Evolutionary conservation across 768 basidiomycete species (phyloP).

Genomic region (Hericium erinaceus): DNA sequence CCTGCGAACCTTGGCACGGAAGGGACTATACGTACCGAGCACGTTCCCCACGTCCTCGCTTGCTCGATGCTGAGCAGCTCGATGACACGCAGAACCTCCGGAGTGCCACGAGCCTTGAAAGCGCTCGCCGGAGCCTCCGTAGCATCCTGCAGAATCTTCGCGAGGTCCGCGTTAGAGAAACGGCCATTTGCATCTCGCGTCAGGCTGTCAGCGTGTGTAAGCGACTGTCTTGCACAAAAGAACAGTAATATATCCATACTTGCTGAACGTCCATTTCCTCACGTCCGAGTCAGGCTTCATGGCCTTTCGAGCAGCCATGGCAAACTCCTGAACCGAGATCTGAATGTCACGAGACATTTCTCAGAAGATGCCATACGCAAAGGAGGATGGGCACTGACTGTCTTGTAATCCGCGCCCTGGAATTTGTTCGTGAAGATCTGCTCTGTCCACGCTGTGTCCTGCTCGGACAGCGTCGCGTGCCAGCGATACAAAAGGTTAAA

Average conservation of each 20-base stretch:
- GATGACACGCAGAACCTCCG: slow-evolving; percentile 52
- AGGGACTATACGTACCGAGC: slow-evolving; percentile 38
- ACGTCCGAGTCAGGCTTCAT: slow-evolving; percentile 18
- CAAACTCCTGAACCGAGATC: slow-evolving; percentile 25
- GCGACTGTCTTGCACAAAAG: too few species aligned
- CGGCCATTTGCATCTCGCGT: slow-evolving; percentile 25
- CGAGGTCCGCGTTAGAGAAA: slow-evolving; percentile 58
- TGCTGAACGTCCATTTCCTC: slow-evolving; percentile 21
- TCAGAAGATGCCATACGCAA: slow-evolving; percentile 7
- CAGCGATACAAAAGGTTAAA: slow-evolving; percentile 49
- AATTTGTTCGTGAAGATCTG: neutral
- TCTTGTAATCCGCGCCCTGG: neutral
- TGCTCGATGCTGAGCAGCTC: slow-evolving; percentile 66
- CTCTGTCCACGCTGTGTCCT: slow-evolving; percentile 3
- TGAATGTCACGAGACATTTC: neutral
- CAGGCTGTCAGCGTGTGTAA: slow-evolving; percentile 12
- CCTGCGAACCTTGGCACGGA: neutral
- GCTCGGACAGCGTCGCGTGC: slow-evolving; percentile 12
- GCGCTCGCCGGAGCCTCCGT: slow-evolving; percentile 51
- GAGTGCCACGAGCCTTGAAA: slow-evolving; percentile 62
- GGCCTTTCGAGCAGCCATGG: slow-evolving; percentile 17
- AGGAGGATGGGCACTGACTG: neutral
- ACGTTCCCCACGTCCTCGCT: slow-evolving; percentile 59
- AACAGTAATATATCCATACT: neutral
- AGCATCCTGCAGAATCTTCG: slow-evolving; percentile 50